Conservation (phyloP, 2,329 filamentous ascomycete species). For the Nigrospora oryzae region DNA sequence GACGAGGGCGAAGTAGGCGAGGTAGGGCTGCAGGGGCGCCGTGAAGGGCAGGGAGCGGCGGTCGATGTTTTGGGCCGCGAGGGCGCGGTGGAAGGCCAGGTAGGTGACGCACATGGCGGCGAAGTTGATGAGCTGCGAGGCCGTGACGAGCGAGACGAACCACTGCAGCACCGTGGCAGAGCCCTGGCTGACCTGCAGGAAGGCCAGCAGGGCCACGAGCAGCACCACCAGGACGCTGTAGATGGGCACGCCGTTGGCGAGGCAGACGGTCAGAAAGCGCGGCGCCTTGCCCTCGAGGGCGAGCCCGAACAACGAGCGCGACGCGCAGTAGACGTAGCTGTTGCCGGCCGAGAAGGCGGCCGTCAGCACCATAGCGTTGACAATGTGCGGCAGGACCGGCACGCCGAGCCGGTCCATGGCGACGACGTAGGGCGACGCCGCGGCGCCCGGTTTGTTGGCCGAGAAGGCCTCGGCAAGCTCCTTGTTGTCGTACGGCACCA, state of each 20-base stretch:
- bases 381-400: constrained; percentile 55
- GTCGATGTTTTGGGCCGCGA: constrained; percentile 59
- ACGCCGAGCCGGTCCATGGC: constrained; percentile 62
- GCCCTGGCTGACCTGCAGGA: constrained; percentile 61
- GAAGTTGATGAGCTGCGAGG: constrained; percentile 69
- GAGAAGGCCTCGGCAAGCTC: constrained; percentile 53
- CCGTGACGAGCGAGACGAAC: constrained; percentile 63
- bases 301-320: constrained; percentile 59
- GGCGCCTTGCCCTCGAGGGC: constrained; percentile 62
- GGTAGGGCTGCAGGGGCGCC: constrained; percentile 61
- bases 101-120: constrained; percentile 62
- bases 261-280: constrained; percentile 51
- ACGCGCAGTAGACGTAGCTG: constrained; percentile 60
- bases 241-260: constrained; percentile 59
- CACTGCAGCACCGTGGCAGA: constrained; percentile 62
- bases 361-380: constrained; percentile 65
- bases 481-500: constrained; percentile 61
- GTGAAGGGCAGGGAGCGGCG: constrained; percentile 63
- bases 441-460: constrained; percentile 53
- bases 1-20: constrained; percentile 56
- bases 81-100: constrained; percentile 62
- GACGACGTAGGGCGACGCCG: constrained; percentile 58
- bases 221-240: constrained; percentile 63
- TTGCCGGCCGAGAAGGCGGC: constrained; percentile 62
- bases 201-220: constrained; percentile 61